phyloP scores from a whole-genome alignment of 106 monocot species.

The Chionographis japonica region DNA sequence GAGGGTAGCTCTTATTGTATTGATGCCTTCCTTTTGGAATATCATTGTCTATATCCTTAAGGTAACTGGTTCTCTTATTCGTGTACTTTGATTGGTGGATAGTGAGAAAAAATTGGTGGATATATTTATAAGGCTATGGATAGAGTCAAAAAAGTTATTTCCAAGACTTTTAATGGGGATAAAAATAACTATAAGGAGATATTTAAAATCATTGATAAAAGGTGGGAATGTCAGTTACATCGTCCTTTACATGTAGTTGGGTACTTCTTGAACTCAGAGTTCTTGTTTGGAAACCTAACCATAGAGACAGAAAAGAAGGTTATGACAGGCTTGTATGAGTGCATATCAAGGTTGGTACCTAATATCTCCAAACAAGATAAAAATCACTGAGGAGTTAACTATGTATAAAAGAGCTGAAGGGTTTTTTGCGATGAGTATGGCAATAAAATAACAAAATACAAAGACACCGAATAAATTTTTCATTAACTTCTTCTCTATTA shows the following conservation, averaged over 20 bases:
- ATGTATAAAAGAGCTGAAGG: background rate
- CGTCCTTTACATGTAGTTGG: background rate
- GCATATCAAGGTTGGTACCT: background rate
- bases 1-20: background rate
- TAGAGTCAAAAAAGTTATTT: background rate
- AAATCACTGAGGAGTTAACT: background rate
- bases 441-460: background rate
- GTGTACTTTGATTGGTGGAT: background rate
- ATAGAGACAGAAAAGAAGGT: background rate
- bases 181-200: background rate
- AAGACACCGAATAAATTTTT: background rate
- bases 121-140: background rate
- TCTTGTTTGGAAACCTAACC: background rate
- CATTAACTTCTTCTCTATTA: background rate
- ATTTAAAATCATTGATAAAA: background rate
- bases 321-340: background rate
- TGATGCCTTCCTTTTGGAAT: background rate
- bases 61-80: background rate
- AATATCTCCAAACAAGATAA: background rate
- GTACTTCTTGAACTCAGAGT: background rate
- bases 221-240: background rate
- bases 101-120: background rate
- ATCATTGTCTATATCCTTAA: background rate
- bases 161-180: background rate
- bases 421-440: background rate